Evolutionary conservation across 2,329 filamentous ascomycete genomes (phyloP), one percentile per base, ranked within the genome.

Genomic region (Neopestalotiopsis rosae): DNA sequence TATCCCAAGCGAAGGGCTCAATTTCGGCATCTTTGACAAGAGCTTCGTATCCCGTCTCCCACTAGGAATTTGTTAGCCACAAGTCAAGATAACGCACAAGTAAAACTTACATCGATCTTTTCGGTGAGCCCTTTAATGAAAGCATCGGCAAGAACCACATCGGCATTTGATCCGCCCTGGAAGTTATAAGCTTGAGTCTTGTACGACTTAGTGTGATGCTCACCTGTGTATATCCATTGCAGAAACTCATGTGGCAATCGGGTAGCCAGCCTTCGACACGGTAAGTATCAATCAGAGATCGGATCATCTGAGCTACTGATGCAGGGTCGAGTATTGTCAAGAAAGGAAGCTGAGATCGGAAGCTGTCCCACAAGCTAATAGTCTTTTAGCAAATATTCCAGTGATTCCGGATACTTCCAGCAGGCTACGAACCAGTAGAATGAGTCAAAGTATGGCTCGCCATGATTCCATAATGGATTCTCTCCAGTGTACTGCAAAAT

Each of bases 211-310:
- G 9, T 4, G 10, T 30, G 5, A 12, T 7, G 40, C 14, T 61
- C 70, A 81, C 81, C 74, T 94, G 92, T 0, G 91, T 93, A 74
- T 87, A 91, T 0, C 92, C 92, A 76, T 91, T 92, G 76, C 88
- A 92, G 1, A 94, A 83, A n/a, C 86, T 90, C 91, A 94, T 94
- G 45, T 91, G 87, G 71, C 91, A 94, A 76, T 94, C 92, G 0
- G 92, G 92, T 5, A 94, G 80, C 82, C 89, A 93, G 0, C 92
- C 92, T 72, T 91, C 85, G 72, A 92, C 86, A 38, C 85, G 84
- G 72, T 94, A 94, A 0, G 88, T 93, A 69, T 94, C 91, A 20
- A 94, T 87, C 40, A 94, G 81, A 67, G 90, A 92, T 28, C 91
- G 85, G 12, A 94, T 84, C 87, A 94, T 92, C 67, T 87, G 80